phyloP scores from a whole-genome alignment of 2,329 filamentous ascomycete species.

The Pestalotiopsis sp. region DNA sequence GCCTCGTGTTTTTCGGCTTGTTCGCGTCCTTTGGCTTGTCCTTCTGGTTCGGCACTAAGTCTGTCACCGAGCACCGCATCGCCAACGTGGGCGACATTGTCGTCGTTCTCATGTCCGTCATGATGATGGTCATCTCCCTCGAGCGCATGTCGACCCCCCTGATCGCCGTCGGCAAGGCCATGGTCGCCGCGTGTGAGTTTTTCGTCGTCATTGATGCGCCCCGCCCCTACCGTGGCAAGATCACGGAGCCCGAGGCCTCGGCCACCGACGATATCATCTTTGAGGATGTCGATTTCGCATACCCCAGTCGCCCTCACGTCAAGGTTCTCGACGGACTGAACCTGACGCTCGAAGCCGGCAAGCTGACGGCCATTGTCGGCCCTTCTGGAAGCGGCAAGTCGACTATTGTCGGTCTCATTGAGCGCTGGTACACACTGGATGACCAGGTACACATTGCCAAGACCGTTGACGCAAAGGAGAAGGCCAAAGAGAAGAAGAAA shows the following conservation, averaged over 20 bases:
- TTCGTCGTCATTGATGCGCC: slow-evolving; percentile 57
- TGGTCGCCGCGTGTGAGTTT: slow-evolving; percentile 60
- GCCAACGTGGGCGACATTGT: slow-evolving; percentile 55
- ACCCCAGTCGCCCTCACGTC: slow-evolving; percentile 67
- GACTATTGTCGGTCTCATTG: slow-evolving; percentile 71
- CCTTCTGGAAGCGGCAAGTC: slow-evolving; percentile 75
- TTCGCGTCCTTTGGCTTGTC: slow-evolving; percentile 57
- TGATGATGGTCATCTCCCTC: slow-evolving; percentile 59
- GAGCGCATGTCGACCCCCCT: slow-evolving; percentile 60
- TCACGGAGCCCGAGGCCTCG: slow-evolving; percentile 52
- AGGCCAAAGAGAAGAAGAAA: slow-evolving; percentile 39
- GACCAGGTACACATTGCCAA: slow-evolving; percentile 55
- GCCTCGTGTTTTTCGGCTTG: slow-evolving; percentile 56
- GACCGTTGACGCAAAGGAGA: slow-evolving; percentile 48
- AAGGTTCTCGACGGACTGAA: slow-evolving; percentile 64
- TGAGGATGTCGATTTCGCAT: slow-evolving; percentile 70
- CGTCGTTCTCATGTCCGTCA: slow-evolving; percentile 60
- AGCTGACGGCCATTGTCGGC: slow-evolving; percentile 74
- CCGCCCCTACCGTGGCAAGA: slow-evolving; percentile 38
- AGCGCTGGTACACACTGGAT: slow-evolving; percentile 71
- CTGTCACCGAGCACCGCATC: slow-evolving; percentile 48
- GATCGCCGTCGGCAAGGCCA: slow-evolving; percentile 60
- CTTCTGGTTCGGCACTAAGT: slow-evolving; percentile 66
- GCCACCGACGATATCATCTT: slow-evolving; percentile 60
- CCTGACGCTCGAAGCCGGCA: slow-evolving; percentile 62